These are phyloP conservation scores for Candida tammaniensis DNA, from an alignment of 805 yeast genomes.

Conservation along the genomic window DNA sequence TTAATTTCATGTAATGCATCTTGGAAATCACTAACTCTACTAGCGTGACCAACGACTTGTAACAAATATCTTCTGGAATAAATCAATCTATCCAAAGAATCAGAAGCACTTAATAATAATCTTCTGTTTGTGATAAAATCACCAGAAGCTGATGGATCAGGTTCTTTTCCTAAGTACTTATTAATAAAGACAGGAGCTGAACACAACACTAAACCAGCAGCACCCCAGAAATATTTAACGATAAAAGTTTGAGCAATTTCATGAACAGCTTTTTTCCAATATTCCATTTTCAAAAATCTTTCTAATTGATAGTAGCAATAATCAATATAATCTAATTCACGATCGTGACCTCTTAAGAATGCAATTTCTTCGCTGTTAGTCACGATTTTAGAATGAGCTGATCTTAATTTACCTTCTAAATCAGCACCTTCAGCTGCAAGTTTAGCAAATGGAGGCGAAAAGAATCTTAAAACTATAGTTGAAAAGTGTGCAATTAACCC, in stretches of 20 bases:
- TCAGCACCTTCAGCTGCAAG: conserved; percentile 72
- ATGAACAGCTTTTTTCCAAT: conserved; percentile 73
- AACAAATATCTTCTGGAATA: conserved; percentile 81
- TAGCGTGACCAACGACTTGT: conserved; percentile 78
- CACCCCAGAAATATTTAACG: conserved; percentile 94
- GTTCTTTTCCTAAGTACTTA: conserved; percentile 46
- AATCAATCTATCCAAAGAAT: conserved; percentile 82
- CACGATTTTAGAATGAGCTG: conserved; percentile 78
- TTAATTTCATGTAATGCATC: conserved; percentile 53
- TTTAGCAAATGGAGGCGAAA: conserved; percentile 89
- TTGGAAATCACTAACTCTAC: conserved; percentile 70
- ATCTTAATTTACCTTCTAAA: conserved; percentile 81
- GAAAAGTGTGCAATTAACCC: conserved; percentile 82
- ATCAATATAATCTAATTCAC: conserved; percentile 77
- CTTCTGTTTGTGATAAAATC: conserved; percentile 87
- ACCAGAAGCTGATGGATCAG: conserved; percentile 57
- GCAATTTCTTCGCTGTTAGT: conserved; percentile 85
- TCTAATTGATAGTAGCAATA: conserved; percentile 78
- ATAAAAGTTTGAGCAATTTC: conserved; percentile 84
- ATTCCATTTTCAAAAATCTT: conserved; percentile 70
- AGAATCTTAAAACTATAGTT: conserved; percentile 64
- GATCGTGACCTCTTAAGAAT: conserved; percentile 71
- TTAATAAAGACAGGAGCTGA: conserved; percentile 82
- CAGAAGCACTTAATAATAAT: conserved; percentile 76
- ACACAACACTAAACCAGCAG: conserved; percentile 84